These are phyloP conservation scores for Apiospora marii DNA, from an alignment of 2,329 filamentous ascomycete genomes.

Conservation along the genomic window DNA sequence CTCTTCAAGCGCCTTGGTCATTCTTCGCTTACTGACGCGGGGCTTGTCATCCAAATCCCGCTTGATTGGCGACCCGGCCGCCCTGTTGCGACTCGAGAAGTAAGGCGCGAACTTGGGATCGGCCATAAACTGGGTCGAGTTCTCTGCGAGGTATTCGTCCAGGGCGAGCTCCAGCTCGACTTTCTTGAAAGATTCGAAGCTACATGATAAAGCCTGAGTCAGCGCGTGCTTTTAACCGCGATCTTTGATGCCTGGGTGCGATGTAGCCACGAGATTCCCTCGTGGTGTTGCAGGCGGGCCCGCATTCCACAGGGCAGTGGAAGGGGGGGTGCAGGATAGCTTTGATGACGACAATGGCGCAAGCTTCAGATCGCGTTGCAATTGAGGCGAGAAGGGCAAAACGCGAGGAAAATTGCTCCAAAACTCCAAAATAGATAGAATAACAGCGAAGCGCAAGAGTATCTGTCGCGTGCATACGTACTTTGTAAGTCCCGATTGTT, in stretches of 20 bases:
- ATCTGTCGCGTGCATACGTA: constrained; percentile 55
- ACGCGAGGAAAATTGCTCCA: constrained; percentile 18
- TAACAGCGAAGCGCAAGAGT: background rate
- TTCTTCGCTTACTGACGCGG: constrained; percentile 41
- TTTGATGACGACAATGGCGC: constrained; percentile 6
- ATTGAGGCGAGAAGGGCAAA: constrained; percentile 21
- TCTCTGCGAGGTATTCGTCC: constrained; percentile 75
- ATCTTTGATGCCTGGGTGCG: constrained; percentile 30
- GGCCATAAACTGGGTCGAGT: constrained; percentile 69
- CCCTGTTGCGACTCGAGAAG: constrained; percentile 73
- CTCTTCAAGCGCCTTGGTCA: constrained; percentile 61
- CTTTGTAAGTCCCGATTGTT: constrained; percentile 75
- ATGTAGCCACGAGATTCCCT: constrained; percentile 31
- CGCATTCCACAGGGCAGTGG: constrained; percentile 30
- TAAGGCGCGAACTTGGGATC: constrained; percentile 76
- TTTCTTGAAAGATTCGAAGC: constrained; percentile 77
- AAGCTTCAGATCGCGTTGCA: constrained; percentile 10
- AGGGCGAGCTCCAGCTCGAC: constrained; percentile 78
- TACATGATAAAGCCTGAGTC: constrained; percentile 46
- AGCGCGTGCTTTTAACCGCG: constrained; percentile 28
- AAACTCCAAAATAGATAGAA: constrained; percentile 8
- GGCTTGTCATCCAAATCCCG: constrained; percentile 38
- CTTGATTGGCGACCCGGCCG: constrained; percentile 62
- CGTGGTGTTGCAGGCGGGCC: constrained; percentile 31
- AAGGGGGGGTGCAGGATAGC: background rate